Conservation (phyloP, 306 rosid genomes). For the Prosopis cineraria region DNA sequence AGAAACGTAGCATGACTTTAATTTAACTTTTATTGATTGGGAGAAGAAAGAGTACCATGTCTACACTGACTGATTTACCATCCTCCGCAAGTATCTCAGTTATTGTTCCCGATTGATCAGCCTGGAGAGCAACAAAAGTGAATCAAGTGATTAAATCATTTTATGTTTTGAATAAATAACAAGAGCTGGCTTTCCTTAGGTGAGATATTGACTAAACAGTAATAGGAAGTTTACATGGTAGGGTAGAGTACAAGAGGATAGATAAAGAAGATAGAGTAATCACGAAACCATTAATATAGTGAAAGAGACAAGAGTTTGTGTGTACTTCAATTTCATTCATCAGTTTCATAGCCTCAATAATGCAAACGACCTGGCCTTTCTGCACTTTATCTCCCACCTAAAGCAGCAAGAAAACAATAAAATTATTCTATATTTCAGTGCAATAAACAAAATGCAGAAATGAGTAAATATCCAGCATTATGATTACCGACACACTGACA, state of each 20-base stretch:
- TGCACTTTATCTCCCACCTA: conserved; percentile 95
- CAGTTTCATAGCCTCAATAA: conserved; percentile 95
- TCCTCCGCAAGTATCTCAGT: conserved; percentile 72
- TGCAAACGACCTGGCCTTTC: conserved; percentile 90
- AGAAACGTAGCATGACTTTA: not conserved
- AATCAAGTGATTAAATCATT: conserved; percentile 17
- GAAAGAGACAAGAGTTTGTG: not conserved
- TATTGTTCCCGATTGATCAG: conserved; percentile 89
- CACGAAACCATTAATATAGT: not conserved
- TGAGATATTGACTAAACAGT: too few relatives aligned
- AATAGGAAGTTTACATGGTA: too few relatives aligned
- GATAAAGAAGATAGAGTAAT: conserved; percentile 2
- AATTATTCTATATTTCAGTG: not conserved
- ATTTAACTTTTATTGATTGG: not conserved
- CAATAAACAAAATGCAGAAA: conserved; percentile 3
- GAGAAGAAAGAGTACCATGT: conserved; percentile 49
- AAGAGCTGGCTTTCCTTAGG: too few relatives aligned
- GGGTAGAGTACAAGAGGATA: conserved; percentile 11
- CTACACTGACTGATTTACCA: conserved; percentile 79
- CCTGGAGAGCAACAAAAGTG: conserved; percentile 52
- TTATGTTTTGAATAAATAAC: not conserved
- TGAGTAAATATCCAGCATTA: not conserved
- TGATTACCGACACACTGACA: conserved; percentile 12
- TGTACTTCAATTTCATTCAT: conserved; percentile 96
- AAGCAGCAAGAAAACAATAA: conserved; percentile 33